Conservation (phyloP, 2,329 filamentous ascomycete species). For the Gliomastix tumulicola region DNA sequence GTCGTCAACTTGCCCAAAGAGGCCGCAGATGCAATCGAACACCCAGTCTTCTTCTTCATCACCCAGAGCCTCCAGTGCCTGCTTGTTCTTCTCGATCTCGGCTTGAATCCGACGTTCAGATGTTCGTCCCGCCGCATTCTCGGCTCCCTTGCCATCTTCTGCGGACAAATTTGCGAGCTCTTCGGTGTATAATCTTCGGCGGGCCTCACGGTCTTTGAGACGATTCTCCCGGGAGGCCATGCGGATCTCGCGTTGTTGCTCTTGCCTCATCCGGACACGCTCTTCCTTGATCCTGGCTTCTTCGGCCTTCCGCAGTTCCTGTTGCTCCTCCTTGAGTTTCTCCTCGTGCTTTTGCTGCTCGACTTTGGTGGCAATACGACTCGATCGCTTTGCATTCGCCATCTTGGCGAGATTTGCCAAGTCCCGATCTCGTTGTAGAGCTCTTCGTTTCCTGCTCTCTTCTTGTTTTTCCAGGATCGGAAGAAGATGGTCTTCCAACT, state of each 20-base stretch:
- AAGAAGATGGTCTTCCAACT: slow-evolving; percentile 70
- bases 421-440: slow-evolving; percentile 66
- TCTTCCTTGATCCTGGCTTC: slow-evolving; percentile 61
- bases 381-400: slow-evolving; percentile 90
- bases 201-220: slow-evolving; percentile 76
- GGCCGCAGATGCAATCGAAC: slow-evolving; percentile 90
- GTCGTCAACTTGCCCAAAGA: slow-evolving; percentile 89
- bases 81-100: slow-evolving; percentile 73
- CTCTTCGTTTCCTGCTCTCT: slow-evolving; percentile 65
- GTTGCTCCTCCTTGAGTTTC: slow-evolving; percentile 62
- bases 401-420: slow-evolving; percentile 76
- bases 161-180: slow-evolving; percentile 72
- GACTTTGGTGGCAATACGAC: slow-evolving; percentile 73
- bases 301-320: slow-evolving; percentile 41
- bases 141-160: slow-evolving; percentile 62
- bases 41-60: slow-evolving; percentile 81
- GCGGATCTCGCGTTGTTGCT: slow-evolving; percentile 70
- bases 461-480: slow-evolving; percentile 78
- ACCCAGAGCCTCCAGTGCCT: slow-evolving; percentile 65
- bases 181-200: slow-evolving; percentile 76
- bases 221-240: slow-evolving; percentile 81
- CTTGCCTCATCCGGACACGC: slow-evolving; percentile 48
- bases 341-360: slow-evolving; percentile 74
- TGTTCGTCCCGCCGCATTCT: slow-evolving; percentile 49
- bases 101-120: slow-evolving; percentile 77